Conservation (phyloP, 2,329 filamentous ascomycete genomes). For the Rhexocercosporidium sp. region DNA sequence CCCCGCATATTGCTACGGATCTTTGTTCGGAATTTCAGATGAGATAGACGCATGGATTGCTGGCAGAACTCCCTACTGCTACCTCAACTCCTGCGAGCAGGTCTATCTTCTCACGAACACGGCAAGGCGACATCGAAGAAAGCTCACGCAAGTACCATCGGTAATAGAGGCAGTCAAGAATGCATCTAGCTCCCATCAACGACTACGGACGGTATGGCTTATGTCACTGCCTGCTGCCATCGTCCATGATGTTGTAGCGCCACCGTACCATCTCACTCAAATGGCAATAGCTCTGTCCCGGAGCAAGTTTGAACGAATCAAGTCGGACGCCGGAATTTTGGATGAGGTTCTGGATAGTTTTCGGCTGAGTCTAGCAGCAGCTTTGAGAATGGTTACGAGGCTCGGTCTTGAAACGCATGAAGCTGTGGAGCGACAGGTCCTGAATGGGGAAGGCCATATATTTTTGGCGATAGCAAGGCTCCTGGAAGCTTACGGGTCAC, state of each 20-base stretch:
- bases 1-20: not conserved
- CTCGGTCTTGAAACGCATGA: slow-evolving; percentile 1
- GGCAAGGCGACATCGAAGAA: slow-evolving; percentile 5
- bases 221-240: not conserved
- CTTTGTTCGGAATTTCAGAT: not conserved
- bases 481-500: slow-evolving; percentile 9
- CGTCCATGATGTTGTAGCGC: slow-evolving; percentile 4
- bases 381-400: not conserved
- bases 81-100: not conserved
- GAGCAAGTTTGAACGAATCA: slow-evolving; percentile 4
- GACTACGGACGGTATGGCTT: not conserved
- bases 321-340: not conserved
- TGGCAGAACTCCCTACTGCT: slow-evolving; percentile 5
- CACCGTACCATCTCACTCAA: slow-evolving; percentile 1
- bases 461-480: slow-evolving; percentile 3
- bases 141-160: slow-evolving; percentile 6
- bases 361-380: not conserved
- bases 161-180: not conserved
- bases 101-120: not conserved
- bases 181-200: not conserved
- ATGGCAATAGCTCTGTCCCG: not conserved
- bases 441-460: slow-evolving; percentile 1
- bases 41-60: not conserved
- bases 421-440: not conserved
- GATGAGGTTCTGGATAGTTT: not conserved